phyloP scores from a whole-genome alignment of 1,284 basidiomycete genomes.

The Ceratobasidium sp. region DNA sequence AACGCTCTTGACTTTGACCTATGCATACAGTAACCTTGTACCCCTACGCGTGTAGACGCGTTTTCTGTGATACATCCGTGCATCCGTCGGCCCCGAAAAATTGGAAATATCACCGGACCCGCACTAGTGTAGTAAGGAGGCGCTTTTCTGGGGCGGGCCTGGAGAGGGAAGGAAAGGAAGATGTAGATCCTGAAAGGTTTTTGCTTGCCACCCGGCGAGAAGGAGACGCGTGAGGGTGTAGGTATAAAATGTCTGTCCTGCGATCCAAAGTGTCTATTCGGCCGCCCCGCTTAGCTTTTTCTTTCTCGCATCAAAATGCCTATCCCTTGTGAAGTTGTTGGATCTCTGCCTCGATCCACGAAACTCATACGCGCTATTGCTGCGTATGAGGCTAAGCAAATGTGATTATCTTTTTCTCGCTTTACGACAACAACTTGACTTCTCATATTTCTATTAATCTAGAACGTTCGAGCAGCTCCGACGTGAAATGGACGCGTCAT shows the following conservation, averaged over 20 bases:
- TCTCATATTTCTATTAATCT: background rate
- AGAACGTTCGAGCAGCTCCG: conserved; percentile 43
- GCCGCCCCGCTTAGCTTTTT: background rate
- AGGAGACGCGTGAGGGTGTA: background rate
- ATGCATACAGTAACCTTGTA: too few relatives aligned
- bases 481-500: conserved; percentile 45
- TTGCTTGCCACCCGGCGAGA: conserved; percentile 11
- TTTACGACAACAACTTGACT: too few relatives aligned
- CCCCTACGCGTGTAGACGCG: background rate
- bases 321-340: conserved; percentile 37
- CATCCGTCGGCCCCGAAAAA: background rate
- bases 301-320: conserved; percentile 12
- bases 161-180: background rate
- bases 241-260: background rate
- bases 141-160: conserved; percentile 15
- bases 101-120: conserved; percentile 3
- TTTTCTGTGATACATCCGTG: background rate
- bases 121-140: background rate
- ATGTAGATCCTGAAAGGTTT: background rate
- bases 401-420: background rate
- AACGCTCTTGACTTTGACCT: too few relatives aligned
- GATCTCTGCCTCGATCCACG: conserved; percentile 43
- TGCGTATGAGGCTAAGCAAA: conserved; percentile 47
- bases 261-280: background rate
- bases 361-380: conserved; percentile 46